Base-by-base conservation (phyloP, 2,329 filamentous ascomycete genomes). In the Talaromyces sp. region DNA sequence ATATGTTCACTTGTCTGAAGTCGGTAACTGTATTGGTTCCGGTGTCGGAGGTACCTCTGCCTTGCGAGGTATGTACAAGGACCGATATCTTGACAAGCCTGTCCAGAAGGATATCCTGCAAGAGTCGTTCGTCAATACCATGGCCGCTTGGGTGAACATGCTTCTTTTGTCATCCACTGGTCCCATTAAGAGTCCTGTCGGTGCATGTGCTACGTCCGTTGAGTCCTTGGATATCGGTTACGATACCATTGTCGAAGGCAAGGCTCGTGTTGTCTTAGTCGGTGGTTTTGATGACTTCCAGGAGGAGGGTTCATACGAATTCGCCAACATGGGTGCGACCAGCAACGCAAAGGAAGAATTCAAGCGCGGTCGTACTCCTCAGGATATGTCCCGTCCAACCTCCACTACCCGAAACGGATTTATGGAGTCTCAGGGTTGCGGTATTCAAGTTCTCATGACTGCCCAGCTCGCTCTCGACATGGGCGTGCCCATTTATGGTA, bases 61-160 rank as follows among this genome's bases (percentile, higher is more conserved):
- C 70, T 85, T 99, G 67, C 89, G 92, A 71, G 93, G 93, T 71
- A 99, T 99, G 93, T 96, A 98, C 84, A 95, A 93, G 79, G 93
- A 97, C 77, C 90, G 95, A 64, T 98, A 89, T 86, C 84, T 98
- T 66, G 95, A 99, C 81, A 95, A 93, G 82, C 95, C 93, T 62
- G 86, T 99, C 57, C 96, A 99, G 80, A 99, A 98, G 80, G 95
- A 99, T 74, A 97, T 99, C 75, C 85, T 99, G 14, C 96, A 99
- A 75, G 95, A 99, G 80, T 98, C 95, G 12, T 99, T 99, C 84
- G 98, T 99, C 85, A 99, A 99, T 84, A 99, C 95, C 62, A 99
- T 99, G 93, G 89, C 91, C 70, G 95, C 95, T 16, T 99, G 95
- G 95, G 93, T 99, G 63, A 99, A 99, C 83, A 99, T 99, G 95